Percentiles rank a stretch among this genome's conserved stretches.
Conservation (phyloP, 768 basidiomycete species). For the Lentinula detonsa region DNA sequence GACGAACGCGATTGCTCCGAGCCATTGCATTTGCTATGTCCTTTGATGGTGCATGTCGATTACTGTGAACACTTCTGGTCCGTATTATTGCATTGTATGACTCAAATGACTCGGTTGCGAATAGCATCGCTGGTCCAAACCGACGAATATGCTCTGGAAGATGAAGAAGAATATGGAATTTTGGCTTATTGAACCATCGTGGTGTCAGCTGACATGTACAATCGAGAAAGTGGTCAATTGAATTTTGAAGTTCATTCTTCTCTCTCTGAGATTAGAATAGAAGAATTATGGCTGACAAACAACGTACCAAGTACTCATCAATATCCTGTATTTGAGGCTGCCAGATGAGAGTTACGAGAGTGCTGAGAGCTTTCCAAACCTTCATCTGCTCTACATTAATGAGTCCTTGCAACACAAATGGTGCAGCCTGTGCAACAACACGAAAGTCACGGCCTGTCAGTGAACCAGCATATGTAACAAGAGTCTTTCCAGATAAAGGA, state of each 20-base stretch:
- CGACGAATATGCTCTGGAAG: slow-evolving; percentile 26
- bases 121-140: slow-evolving; percentile 37
- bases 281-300: not conserved
- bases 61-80: slow-evolving; percentile 18
- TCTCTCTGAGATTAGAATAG: not conserved
- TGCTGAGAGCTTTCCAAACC: slow-evolving; percentile 27
- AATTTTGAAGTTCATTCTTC: slow-evolving; percentile 16
- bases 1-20: slow-evolving; percentile 12
- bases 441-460: slow-evolving; percentile 30
- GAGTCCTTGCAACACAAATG: slow-evolving; percentile 30
- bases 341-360: slow-evolving; percentile 30
- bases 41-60: slow-evolving; percentile 21
- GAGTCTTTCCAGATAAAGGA: slow-evolving; percentile 19
- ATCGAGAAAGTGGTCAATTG: slow-evolving; percentile 30
- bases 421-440: slow-evolving; percentile 26
- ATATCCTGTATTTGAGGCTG: slow-evolving; percentile 30
- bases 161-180: slow-evolving; percentile 36
- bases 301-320: slow-evolving; percentile 24
- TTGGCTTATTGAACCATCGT: slow-evolving; percentile 36
- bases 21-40: slow-evolving; percentile 17
- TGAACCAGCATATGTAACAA: slow-evolving; percentile 32
- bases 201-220: slow-evolving; percentile 21
- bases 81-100: slow-evolving; percentile 29
- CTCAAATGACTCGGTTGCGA: slow-evolving; percentile 38
- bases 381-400: slow-evolving; percentile 18